A percentile compares a stretch with the other conserved stretches of the same genome.
Conservation (phyloP, 768 basidiomycete genomes). For the Amanita molliuscula region DNA sequence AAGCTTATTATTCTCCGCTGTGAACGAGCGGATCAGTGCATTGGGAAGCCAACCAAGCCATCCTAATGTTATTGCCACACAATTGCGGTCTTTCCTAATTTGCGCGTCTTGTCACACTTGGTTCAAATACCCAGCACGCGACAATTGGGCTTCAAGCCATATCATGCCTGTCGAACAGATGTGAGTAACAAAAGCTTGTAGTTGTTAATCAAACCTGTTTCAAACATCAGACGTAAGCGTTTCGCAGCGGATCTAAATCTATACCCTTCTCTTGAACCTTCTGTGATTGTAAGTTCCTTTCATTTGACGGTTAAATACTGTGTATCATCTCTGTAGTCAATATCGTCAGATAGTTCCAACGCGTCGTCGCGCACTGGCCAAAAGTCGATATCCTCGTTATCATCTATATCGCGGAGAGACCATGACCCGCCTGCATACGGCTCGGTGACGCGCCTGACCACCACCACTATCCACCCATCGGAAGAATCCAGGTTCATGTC, state of each 20-base stretch:
- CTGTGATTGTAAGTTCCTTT: slow-evolving; percentile 17
- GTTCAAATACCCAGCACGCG: no score
- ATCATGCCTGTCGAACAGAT: slow-evolving; percentile 26
- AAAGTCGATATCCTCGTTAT: not conserved
- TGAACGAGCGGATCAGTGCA: no score
- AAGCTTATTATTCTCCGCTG: no score
- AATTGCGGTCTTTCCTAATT: not conserved
- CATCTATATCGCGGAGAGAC: slow-evolving; percentile 4
- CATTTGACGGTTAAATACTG: not conserved
- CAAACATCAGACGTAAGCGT: slow-evolving; percentile 22
- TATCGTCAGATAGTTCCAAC: slow-evolving; percentile 16
- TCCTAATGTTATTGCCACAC: no score
- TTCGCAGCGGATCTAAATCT: slow-evolving; percentile 20
- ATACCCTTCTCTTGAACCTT: slow-evolving; percentile 21
- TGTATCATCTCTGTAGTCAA: slow-evolving; percentile 12
- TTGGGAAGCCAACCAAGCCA: no score
- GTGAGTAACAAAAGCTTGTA: slow-evolving; percentile 11
- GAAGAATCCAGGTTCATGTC: no score
- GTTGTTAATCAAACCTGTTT: not conserved
- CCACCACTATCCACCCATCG: no score
- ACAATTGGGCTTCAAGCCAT: no score
- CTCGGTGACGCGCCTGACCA: no score
- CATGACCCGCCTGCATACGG: no score
- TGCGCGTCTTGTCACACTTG: not conserved
- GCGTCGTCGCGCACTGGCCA: slow-evolving; percentile 2